Evolutionary conservation across 2,329 filamentous ascomycete species (phyloP).

Genomic region (Purpureocillium lavendulum): DNA sequence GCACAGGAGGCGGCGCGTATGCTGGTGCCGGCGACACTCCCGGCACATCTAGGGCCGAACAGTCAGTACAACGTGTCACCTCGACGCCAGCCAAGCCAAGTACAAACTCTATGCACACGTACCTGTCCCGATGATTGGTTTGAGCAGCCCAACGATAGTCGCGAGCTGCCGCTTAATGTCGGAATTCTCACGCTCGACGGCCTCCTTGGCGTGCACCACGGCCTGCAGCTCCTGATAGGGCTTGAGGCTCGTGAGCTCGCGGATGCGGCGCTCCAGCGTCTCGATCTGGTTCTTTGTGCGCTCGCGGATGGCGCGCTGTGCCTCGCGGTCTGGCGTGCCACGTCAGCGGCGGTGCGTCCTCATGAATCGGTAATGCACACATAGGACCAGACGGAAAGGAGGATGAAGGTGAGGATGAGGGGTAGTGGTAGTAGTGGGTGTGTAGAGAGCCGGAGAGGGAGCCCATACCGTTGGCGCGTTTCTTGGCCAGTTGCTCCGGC

Average conservation of each 20-base stretch:
- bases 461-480: conserved; percentile 46
- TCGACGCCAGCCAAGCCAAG: no score
- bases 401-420: no score
- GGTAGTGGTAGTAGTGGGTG: no score
- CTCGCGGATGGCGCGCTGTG: conserved; percentile 76
- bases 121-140: conserved; percentile 41
- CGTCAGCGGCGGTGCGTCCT: not conserved
- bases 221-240: conserved; percentile 78
- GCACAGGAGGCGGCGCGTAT: conserved; percentile 10
- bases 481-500: conserved; percentile 65
- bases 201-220: conserved; percentile 67
- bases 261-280: conserved; percentile 60
- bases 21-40: conserved; percentile 20
- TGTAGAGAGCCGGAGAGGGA: not conserved
- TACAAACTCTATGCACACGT: no score
- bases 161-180: conserved; percentile 65
- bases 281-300: conserved; percentile 77
- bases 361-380: no score
- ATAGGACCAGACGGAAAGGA: no score
- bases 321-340: conserved; percentile 60
- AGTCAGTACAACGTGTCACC: no score
- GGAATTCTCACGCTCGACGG: conserved; percentile 69
- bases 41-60: no score
- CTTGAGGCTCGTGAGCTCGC: conserved; percentile 69
- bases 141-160: conserved; percentile 54